phyloP scores from a whole-genome alignment of 2,329 filamentous ascomycete genomes.

The Monosporascus ibericus region DNA sequence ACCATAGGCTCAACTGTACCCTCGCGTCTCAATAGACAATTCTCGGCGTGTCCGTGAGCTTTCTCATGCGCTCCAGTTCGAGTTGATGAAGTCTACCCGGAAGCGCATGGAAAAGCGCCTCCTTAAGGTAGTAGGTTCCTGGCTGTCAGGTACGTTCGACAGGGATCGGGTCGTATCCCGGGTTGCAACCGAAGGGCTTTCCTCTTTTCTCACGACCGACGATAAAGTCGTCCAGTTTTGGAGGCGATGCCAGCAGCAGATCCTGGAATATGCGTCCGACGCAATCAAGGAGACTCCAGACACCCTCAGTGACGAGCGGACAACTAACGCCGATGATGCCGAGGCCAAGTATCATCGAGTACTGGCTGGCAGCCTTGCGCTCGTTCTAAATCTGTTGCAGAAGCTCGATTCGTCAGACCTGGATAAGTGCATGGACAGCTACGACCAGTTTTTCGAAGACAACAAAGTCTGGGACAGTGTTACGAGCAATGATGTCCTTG shows the following conservation, averaged over 20 bases:
- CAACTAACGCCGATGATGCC: slow-evolving; percentile 76
- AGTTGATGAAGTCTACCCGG: slow-evolving; percentile 56
- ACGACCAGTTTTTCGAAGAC: slow-evolving; percentile 61
- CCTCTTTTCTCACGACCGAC: slow-evolving; percentile 67
- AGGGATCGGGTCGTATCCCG: slow-evolving; percentile 70
- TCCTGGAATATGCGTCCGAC: slow-evolving; percentile 75
- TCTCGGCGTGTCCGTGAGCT: slow-evolving; percentile 82
- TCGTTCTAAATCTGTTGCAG: slow-evolving; percentile 48
- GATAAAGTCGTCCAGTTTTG: slow-evolving; percentile 76
- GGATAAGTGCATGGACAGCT: slow-evolving; percentile 52
- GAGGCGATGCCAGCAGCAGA: slow-evolving; percentile 72
- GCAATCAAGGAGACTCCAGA: slow-evolving; percentile 74
- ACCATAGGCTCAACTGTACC: slow-evolving; percentile 72
- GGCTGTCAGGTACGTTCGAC: slow-evolving; percentile 87
- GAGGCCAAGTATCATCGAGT: slow-evolving; percentile 82
- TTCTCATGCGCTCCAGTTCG: slow-evolving; percentile 67
- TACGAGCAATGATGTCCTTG: slow-evolving; percentile 52
- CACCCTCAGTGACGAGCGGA: slow-evolving; percentile 84
- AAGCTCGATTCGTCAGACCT: slow-evolving; percentile 46
- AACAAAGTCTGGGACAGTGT: slow-evolving; percentile 63
- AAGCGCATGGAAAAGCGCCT: slow-evolving; percentile 81
- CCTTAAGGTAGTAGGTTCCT: slow-evolving; percentile 74
- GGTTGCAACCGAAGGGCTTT: slow-evolving; percentile 71
- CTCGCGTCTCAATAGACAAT: slow-evolving; percentile 84
- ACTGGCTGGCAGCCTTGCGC: slow-evolving; percentile 46